A percentile compares a stretch with the other conserved stretches of the same genome.
Evolutionary conservation across 2,329 filamentous ascomycete species (phyloP).

Genomic region (Diplocarpon mali): DNA sequence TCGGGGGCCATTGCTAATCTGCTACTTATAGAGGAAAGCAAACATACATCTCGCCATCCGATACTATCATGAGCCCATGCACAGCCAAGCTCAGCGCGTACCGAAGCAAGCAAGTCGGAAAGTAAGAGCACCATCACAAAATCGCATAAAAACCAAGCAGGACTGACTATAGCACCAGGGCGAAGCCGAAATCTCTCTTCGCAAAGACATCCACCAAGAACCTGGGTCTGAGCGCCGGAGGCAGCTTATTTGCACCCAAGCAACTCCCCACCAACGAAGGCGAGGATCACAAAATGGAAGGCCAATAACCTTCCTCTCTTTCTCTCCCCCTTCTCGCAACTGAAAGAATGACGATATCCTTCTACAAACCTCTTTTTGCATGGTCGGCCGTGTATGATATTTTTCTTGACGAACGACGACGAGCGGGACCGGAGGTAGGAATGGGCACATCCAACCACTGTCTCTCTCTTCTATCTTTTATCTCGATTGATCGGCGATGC

Average conservation of each 20-base stretch:
- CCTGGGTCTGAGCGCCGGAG: constrained; percentile 27
- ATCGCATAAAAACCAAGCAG: not conserved
- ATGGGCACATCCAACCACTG: not conserved
- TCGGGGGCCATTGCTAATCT: constrained; percentile 8
- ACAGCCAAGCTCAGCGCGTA: constrained; percentile 72
- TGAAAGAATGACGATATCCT: not conserved
- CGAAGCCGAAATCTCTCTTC: constrained; percentile 58
- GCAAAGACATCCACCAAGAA: constrained; percentile 55
- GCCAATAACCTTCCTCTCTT: not conserved
- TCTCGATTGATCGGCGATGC: not conserved
- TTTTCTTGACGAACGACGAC: constrained; percentile 1
- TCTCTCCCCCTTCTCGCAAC: not conserved
- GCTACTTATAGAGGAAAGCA: constrained; percentile 19
- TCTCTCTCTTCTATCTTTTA: not conserved
- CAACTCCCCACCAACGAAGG: constrained; percentile 6
- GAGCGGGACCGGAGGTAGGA: not conserved
- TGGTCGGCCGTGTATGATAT: constrained; percentile 9
- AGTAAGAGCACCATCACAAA: constrained; percentile 41
- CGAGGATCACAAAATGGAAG: constrained; percentile 13
- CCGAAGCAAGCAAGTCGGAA: constrained; percentile 69
- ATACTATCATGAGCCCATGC: constrained; percentile 80
- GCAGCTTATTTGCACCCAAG: constrained; percentile 20
- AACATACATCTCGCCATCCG: constrained; percentile 69
- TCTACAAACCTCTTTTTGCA: constrained; percentile 1
- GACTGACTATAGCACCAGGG: constrained; percentile 30